phyloP scores from a whole-genome alignment of 2,329 filamentous ascomycete species.

The Sporothrix humicola region DNA sequence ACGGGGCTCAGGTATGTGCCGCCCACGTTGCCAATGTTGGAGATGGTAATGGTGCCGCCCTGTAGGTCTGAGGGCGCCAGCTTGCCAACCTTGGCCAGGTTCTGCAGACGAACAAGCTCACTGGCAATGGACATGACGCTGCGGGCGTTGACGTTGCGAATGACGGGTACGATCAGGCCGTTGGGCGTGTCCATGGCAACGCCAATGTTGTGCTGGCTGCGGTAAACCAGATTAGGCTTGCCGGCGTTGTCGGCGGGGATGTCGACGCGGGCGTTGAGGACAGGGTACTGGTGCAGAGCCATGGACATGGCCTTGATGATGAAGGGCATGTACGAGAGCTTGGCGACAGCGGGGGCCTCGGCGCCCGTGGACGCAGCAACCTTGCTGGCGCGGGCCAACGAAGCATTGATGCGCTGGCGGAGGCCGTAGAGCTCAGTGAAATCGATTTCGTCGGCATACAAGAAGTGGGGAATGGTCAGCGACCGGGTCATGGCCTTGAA shows the following conservation, averaged over 20 bases:
- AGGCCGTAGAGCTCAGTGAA: slow-evolving; percentile 75
- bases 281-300: slow-evolving; percentile 78
- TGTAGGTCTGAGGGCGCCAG: slow-evolving; percentile 75
- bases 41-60: slow-evolving; percentile 92
- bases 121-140: slow-evolving; percentile 79
- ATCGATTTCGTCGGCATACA: slow-evolving; percentile 90
- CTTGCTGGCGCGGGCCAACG: slow-evolving; percentile 49
- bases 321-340: slow-evolving; percentile 90
- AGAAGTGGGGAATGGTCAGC: slow-evolving; percentile 88
- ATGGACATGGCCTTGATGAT: slow-evolving; percentile 94
- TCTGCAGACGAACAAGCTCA: slow-evolving; percentile 76
- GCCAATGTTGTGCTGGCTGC: slow-evolving; percentile 90
- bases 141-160: slow-evolving; percentile 78
- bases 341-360: slow-evolving; percentile 52
- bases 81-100: slow-evolving; percentile 74
- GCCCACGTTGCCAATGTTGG: slow-evolving; percentile 94
- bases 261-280: slow-evolving; percentile 87
- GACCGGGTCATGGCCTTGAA: slow-evolving; percentile 97
- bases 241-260: slow-evolving; percentile 44
- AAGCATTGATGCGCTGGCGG: slow-evolving; percentile 74
- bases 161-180: slow-evolving; percentile 88
- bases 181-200: slow-evolving; percentile 92
- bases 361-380: slow-evolving; percentile 40
- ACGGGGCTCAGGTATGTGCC: slow-evolving; percentile 91
- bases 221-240: slow-evolving; percentile 78